phyloP scores from a whole-genome alignment of 2,329 filamentous ascomycete species.

The Trichoderma harzianum region DNA sequence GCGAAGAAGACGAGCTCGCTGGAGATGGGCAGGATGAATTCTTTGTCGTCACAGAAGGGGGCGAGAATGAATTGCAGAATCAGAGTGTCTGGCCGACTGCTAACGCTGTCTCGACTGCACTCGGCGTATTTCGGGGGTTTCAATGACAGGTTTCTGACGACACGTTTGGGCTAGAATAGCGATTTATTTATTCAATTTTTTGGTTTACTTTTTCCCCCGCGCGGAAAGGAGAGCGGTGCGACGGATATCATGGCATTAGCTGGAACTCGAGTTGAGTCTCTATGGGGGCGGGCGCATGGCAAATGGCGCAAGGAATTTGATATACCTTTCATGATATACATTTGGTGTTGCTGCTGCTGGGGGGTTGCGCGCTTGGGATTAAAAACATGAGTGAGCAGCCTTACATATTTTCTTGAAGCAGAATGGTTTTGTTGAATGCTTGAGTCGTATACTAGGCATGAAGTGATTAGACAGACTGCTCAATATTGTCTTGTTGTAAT shows the following conservation, averaged over 20 bases:
- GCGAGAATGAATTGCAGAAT: background rate
- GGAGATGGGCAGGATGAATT: conserved; percentile 25
- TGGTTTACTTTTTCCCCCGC: background rate
- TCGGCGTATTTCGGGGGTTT: conserved; percentile 5
- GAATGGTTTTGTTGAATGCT: background rate
- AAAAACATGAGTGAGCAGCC: background rate
- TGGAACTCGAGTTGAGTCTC: background rate
- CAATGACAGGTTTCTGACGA: background rate
- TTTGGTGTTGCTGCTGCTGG: background rate
- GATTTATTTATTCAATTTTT: background rate
- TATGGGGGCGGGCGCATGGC: background rate
- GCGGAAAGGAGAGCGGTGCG: background rate
- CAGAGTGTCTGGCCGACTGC: background rate
- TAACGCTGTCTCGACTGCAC: background rate
- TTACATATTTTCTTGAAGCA: background rate
- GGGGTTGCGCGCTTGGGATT: background rate
- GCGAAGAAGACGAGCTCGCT: background rate
- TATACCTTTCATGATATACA: background rate
- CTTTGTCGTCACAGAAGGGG: conserved; percentile 30
- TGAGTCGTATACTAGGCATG: background rate
- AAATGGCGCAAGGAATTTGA: background rate
- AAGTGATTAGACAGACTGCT: background rate
- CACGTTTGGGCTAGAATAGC: background rate
- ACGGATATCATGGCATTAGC: background rate
- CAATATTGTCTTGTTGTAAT: background rate